A percentile compares a stretch with the other conserved stretches of the same genome.
Evolutionary conservation across 352 stramenopile genomes (phyloP).

Genomic region (Phytophthora aleatoria): DNA sequence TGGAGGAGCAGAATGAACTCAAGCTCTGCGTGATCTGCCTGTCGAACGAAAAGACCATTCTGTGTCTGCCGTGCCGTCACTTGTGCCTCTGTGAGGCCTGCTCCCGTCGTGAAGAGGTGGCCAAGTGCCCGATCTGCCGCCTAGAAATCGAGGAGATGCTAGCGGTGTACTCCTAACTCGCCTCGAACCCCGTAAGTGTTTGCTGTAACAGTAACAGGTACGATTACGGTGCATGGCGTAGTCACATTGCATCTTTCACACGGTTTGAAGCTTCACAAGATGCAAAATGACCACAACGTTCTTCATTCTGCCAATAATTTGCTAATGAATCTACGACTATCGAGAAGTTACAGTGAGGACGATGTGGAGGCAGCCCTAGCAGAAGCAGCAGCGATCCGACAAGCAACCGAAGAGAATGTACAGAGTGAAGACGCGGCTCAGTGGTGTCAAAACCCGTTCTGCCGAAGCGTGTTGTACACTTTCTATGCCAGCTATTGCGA

Average conservation of each 20-base stretch:
- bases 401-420: neutral
- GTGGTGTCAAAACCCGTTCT: conserved; percentile 55
- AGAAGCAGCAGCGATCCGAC: conserved; percentile 8
- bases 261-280: conserved; percentile 7
- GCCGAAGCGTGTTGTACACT: conserved; percentile 33
- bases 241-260: conserved; percentile 20
- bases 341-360: neutral
- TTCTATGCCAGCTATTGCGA: conserved; percentile 43
- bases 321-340: neutral
- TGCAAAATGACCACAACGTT: conserved; percentile 19
- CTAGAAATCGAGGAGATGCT: conserved; percentile 85
- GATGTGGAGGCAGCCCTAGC: conserved; percentile 17
- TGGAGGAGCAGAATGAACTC: conserved; percentile 81
- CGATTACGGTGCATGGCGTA: conserved; percentile 1
- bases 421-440: neutral
- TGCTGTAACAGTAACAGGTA: neutral
- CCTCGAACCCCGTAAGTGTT: too few species aligned
- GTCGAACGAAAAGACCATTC: conserved; percentile 80
- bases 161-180: conserved; percentile 70
- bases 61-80: conserved; percentile 84
- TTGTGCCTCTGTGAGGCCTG: conserved; percentile 82
- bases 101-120: conserved; percentile 69
- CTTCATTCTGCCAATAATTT: neutral
- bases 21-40: conserved; percentile 89
- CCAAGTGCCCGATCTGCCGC: conserved; percentile 85